Percentiles rank a stretch among this genome's conserved stretches.
Conservation (phyloP, 345 rosid species). For the Tarenaya hassleriana region DNA sequence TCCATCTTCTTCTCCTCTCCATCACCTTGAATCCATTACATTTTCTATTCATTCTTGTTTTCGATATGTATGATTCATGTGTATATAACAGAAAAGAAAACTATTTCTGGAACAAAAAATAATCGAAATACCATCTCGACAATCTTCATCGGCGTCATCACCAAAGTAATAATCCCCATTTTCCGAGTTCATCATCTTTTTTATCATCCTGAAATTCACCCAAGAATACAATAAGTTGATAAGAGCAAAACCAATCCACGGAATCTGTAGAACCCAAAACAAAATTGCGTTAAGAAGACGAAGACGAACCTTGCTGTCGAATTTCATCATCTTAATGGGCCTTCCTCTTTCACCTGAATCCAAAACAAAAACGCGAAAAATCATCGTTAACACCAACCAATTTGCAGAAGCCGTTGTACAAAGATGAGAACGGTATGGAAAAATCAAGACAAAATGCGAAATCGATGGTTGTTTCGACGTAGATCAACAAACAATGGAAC, state of each 20-base stretch:
- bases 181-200: conserved; percentile 35
- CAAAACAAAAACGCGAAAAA: neutral
- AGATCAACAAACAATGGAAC: neutral
- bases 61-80: neutral
- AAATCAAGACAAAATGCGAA: neutral
- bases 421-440: neutral
- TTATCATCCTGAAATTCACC: conserved; percentile 55
- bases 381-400: neutral
- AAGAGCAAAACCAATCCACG: too few species aligned
- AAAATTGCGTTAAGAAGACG: neutral
- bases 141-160: conserved; percentile 58
- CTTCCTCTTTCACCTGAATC: conserved; percentile 64
- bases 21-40: conserved; percentile 33
- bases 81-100: neutral
- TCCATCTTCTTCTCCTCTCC: conserved; percentile 63
- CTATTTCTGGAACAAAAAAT: neutral
- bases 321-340: conserved; percentile 55
- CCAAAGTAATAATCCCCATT: conserved; percentile 42
- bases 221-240: neutral
- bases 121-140: conserved; percentile 55
- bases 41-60: neutral
- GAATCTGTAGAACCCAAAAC: neutral
- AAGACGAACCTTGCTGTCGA: conserved; percentile 43
- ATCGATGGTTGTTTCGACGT: neutral
- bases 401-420: neutral